phyloP scores from a whole-genome alignment of 345 rosid species.

The Mallotus nudiflorus region DNA sequence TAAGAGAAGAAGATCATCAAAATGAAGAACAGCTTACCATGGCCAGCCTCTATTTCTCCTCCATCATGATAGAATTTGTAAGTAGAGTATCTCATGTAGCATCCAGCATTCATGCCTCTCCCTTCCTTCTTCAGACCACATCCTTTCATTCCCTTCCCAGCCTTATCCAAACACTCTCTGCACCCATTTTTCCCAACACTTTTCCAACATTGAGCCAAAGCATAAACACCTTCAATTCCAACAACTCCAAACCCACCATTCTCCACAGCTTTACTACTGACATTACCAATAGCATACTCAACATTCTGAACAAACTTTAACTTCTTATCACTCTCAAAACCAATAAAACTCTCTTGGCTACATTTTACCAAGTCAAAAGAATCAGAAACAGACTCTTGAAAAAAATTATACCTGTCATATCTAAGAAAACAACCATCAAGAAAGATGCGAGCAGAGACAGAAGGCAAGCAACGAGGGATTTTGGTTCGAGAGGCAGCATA shows the following conservation, averaged over 20 bases:
- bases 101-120: conserved; percentile 48
- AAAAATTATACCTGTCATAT: conserved; percentile 55
- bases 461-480: conserved; percentile 59
- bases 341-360: conserved; percentile 10
- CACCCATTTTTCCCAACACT: conserved; percentile 40
- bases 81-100: conserved; percentile 47
- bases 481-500: conserved; percentile 50
- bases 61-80: conserved; percentile 29
- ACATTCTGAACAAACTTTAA: conserved; percentile 10
- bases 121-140: conserved; percentile 49
- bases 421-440: conserved; percentile 73
- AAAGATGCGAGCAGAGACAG: conserved; percentile 44
- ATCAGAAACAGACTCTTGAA: conserved; percentile 37
- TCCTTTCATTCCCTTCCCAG: conserved; percentile 26
- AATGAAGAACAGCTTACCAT: conserved; percentile 24
- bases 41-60: conserved; percentile 13
- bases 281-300: conserved; percentile 35
- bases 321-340: not conserved
- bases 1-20: too few species aligned
- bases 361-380: conserved; percentile 36
- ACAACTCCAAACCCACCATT: conserved; percentile 35
- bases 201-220: conserved; percentile 59
- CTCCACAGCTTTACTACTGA: conserved; percentile 33
- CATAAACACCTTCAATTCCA: conserved; percentile 34
- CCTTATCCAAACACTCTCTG: conserved; percentile 42